These are phyloP conservation scores for Aphanoascus verrucosus DNA, from an alignment of 2,329 filamentous ascomycete species.

Conservation along the genomic window DNA sequence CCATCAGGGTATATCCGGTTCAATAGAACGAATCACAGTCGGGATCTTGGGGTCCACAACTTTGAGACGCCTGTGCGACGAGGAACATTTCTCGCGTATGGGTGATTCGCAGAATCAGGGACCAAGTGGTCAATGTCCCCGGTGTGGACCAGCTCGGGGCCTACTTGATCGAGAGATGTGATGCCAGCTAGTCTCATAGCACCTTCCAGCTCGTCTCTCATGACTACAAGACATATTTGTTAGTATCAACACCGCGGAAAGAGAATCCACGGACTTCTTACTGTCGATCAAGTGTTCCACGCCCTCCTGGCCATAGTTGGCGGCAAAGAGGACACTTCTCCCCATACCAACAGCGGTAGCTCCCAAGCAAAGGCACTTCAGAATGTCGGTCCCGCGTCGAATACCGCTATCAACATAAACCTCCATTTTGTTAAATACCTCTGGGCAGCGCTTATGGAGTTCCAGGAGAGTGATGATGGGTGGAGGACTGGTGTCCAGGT, in stretches of 20 bases:
- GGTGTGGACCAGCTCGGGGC: slow-evolving; percentile 38
- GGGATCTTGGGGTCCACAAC: slow-evolving; percentile 19
- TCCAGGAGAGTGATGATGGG: slow-evolving; percentile 44
- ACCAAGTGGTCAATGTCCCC: slow-evolving; percentile 43
- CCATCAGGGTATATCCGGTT: not conserved
- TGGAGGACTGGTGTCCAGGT: slow-evolving; percentile 43
- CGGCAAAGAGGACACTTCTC: slow-evolving; percentile 43
- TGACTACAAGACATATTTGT: slow-evolving; percentile 22
- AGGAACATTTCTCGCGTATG: slow-evolving; percentile 32
- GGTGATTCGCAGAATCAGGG: slow-evolving; percentile 31
- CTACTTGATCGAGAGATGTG: slow-evolving; percentile 35
- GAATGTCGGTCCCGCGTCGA: slow-evolving; percentile 44
- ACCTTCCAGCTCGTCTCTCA: slow-evolving; percentile 40
- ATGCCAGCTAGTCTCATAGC: slow-evolving; percentile 41
- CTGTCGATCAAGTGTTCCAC: slow-evolving; percentile 46
- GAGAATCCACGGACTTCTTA: slow-evolving; percentile 28
- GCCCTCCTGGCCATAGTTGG: slow-evolving; percentile 46
- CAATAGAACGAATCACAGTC: slow-evolving; percentile 1
- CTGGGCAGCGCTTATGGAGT: slow-evolving; percentile 41
- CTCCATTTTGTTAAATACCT: slow-evolving; percentile 42
- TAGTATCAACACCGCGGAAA: not conserved
- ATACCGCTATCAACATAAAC: slow-evolving; percentile 47
- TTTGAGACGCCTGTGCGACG: slow-evolving; percentile 22
- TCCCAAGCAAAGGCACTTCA: slow-evolving; percentile 45
- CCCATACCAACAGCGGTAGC: slow-evolving; percentile 47